Base-by-base conservation (phyloP, 352 stramenopile species). In the Phytophthora citrophthora region DNA sequence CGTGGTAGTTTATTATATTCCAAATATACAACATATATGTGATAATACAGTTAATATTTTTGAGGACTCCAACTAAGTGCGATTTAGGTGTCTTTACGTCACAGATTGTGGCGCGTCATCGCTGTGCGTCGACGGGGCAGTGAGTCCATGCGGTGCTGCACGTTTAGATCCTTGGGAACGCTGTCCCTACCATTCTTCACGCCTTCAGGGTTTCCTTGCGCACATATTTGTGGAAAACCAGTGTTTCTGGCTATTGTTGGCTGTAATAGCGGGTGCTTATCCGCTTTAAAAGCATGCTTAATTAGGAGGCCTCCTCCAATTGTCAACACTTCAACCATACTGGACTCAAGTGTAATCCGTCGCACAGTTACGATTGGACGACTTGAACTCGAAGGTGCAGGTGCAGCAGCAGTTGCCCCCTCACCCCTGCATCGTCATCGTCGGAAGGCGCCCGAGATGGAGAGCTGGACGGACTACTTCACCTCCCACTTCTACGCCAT, bases 401-500 rank as follows among this genome's bases (percentile, higher is more conserved):
- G 18, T 20, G 18, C 18, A 20, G 18, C 18, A 20, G 18, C 32
- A 24, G 29, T 47, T 55, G 27, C 32, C 52, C 46, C 60, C 52
- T 56, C 43, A 60, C 53, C 64, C 46, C 27, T 29, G 44, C 41
- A 43, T 64, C 44, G 46, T n/a, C 36, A 60, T 38, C 46, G 31
- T 54, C 43, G 7, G 48, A 39, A 54, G 39, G 5, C 16, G 20
- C 20, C 12, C 5, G 2, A 39, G 2, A 90, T 91, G 84, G 81
- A 88, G 65, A 83, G 65, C 74, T 93, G 81, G 85, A 77, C 59
- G 26, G 64, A 76, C 57, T 91, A 91, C 71, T 84, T 93, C 56
- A 84, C 79, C 34, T 86, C 85, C 54, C 87, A 95, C 63, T 95
- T 95, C 72, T 89, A 93, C 73, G 83, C 77, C 27, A 81, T 90